These are phyloP conservation scores for Botrytis fragariae DNA, from an alignment of 2,329 filamentous ascomycete species.

Conservation along the genomic window DNA sequence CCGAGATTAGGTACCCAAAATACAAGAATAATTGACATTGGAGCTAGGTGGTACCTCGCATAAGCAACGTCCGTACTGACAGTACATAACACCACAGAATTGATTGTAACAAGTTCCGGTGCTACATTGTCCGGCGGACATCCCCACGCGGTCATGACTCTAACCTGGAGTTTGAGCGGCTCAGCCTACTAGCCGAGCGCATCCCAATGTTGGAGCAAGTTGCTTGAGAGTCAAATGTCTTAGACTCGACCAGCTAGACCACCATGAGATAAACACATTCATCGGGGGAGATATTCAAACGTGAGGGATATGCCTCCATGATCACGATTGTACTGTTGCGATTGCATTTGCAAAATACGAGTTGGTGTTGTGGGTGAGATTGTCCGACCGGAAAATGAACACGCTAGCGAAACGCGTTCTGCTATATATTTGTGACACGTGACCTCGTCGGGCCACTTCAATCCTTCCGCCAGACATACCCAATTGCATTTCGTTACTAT, in stretches of 20 bases:
- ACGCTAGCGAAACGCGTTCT: slow-evolving; percentile 14
- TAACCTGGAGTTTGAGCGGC: slow-evolving; percentile 1
- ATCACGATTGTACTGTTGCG: background rate
- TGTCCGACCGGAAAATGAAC: slow-evolving; percentile 9
- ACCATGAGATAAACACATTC: background rate
- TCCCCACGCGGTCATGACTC: slow-evolving; percentile 16
- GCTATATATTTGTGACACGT: background rate
- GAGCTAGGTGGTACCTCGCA: slow-evolving; percentile 9
- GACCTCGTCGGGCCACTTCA: background rate
- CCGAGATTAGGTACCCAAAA: slow-evolving; percentile 22
- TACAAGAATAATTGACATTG: slow-evolving; percentile 17
- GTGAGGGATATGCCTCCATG: background rate
- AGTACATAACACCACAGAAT: slow-evolving; percentile 18
- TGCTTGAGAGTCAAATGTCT: slow-evolving; percentile 12
- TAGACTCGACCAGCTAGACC: slow-evolving; percentile 15
- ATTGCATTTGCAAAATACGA: slow-evolving; percentile 9
- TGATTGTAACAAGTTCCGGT: slow-evolving; percentile 20
- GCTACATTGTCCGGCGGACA: slow-evolving; percentile 22
- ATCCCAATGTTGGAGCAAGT: background rate
- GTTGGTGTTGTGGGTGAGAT: slow-evolving; percentile 4
- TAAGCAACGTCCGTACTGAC: slow-evolving; percentile 22
- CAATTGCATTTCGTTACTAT: background rate
- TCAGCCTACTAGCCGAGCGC: slow-evolving; percentile 10
- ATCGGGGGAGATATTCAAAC: background rate
- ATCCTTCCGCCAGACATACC: slow-evolving; percentile 1